Base-by-base conservation (phyloP, 2,329 filamentous ascomycete genomes). In the Calonectria crousiana region DNA sequence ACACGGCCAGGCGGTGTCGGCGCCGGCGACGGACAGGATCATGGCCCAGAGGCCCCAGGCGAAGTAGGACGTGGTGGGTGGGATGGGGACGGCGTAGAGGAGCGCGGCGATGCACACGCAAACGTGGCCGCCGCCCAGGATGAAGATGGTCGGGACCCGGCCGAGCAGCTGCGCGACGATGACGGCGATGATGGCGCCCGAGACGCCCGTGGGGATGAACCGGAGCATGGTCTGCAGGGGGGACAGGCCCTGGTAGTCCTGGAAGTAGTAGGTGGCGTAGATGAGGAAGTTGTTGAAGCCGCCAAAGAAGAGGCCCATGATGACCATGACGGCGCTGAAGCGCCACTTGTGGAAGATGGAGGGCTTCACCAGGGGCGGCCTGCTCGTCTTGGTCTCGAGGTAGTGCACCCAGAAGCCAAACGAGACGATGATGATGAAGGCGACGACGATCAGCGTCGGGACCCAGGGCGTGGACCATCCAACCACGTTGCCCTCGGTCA, bases 211-310 rank as follows among this genome's bases (percentile, higher is more conserved):
- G 0, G 93, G 93, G 11, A 95, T 86, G 81, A 94, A 95, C 4
- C 92, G 91, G 11, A 94, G 81, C 16, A 92, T 93, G 0, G 93
- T 94, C 76, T 93, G 89, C n/a, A 94, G 85, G 0, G 92, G 86
- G 0, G 87, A 88, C 2, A 92, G 86, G 0, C 88, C 90, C 78
- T 93, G 92, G 81, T 90, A 94, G 76, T 92, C 89, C 82, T 95
- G 93, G 83, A 91, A 94, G 83, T 91, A 93, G 83, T 93, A 94
- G 6, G 93, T 95, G 1, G 92, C 89, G 78, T 90, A 93, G 74
- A 94, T 87, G 49, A 94, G 84, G 77, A 89, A 93, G 81, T 92
- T 92, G 84, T 93, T 94, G 84, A 94, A 95, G 2, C 88, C 86
- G 23, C 90, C 89, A 78, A 93, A 94, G 84, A 94, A 94, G 2